Base-by-base conservation (phyloP, 192 early-diverging fungal species). In the Chytriomyces sp. region DNA sequence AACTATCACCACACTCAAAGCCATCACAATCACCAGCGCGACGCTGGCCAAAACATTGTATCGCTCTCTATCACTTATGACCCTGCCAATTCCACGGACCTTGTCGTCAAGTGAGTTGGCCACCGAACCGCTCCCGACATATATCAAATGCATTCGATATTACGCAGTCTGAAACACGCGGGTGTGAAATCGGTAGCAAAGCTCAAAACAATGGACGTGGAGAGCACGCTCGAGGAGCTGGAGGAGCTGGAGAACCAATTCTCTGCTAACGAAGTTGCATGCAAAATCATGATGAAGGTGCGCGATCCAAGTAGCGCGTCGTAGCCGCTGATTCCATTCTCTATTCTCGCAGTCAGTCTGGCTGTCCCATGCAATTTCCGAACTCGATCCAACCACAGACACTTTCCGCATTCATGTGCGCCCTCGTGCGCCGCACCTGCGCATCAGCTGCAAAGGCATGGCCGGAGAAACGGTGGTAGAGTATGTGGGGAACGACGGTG, bases 201-300 rank as follows among this genome's bases (percentile, higher is more conserved):
- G 14, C 63, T 64, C 39, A 64, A 64, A 44, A 64, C 63, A 8
- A 25, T 64, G 63, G 32, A 64, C 28, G 14, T 64, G 26, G 63
- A 64, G 49, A 37, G 17, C 4, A 44, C 63, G 5, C 63, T 6
- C 25, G 63, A 64, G 0, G 63, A 64, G 22, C 39, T 64, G 22
- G 49, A 28, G 17, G 38, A 44, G 14, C 63, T 64, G 39, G 63
- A 64, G 49, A 64, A 37, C 30, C 40, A n/a, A 49, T 64, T 64
- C 30, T 37, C 38, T 12, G 37, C 14, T 10, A 64, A 41, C 28
- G 63, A 64, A 5, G 40, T 64, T 4, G 36, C 38, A 4, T 64
- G 63, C 63, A 64, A 64, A 64, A 30, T 64, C 40, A 64, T 41
- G 5, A 44, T 64, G 63, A 64, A 64, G 41, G 63, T 64, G n/a